Base-by-base conservation (phyloP, 2,329 filamentous ascomycete species). In the Microdochium nivale region DNA sequence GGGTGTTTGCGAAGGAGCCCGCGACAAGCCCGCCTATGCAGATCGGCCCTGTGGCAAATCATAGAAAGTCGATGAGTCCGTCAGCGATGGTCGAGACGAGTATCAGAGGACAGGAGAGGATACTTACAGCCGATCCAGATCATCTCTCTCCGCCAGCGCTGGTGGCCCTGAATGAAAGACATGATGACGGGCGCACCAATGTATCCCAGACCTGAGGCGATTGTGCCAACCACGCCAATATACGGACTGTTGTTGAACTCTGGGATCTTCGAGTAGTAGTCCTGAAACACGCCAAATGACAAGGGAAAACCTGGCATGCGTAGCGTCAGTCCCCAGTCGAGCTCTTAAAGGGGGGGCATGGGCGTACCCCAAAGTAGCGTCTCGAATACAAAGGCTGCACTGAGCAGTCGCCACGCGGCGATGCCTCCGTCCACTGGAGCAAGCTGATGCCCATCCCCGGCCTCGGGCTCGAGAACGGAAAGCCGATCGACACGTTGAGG, bases 1-100 rank as follows among this genome's bases (percentile, higher is more conserved):
- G 52, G 0, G 60, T 62, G 0, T 57, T 54, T 3, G 65, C 60
- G 54, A 72, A 72, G 1, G 64, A 69, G 11, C 60, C 67, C 0
- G 56, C 48, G 2, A 67, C 50, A 2, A 74, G 58, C 0, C 66
- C 68, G 0, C 60, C 19, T 25, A 74, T 65, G 56, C 70, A 73
- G 1, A 74, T 50, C 1, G 66, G 59, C 69, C 54, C 52, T 54
- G 11, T 37, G 11, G 4, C 8, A 9, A 14, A 37, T 7, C n/a
- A 19, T 14, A 16, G 5, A 16, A 16, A 16, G 33, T 37, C 33
- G 16, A 14, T 14, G n/a, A 37, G 27, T 11, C n/a, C 13, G 7
- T 16, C 3, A 7, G n/a, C 8, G 3, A 16, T 14, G 16, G 7
- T 37, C 16, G 33, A 5, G 11, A 37, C 27, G 27, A 11, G 33